phyloP scores from a whole-genome alignment of 345 rosid species.

The Aegle marmelos region DNA sequence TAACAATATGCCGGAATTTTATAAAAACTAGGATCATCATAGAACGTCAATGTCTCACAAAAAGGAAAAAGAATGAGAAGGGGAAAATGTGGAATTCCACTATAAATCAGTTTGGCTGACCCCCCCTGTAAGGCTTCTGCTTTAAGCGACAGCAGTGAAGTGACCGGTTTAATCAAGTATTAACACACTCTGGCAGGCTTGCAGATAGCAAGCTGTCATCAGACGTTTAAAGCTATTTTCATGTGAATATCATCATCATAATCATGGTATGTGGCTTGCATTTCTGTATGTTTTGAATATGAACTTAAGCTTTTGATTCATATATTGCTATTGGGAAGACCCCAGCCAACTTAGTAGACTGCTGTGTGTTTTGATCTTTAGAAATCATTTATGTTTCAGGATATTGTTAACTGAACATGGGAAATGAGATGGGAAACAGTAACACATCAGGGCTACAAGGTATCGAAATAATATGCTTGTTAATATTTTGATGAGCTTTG shows the following conservation, averaged over 20 bases:
- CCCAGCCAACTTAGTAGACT: conserved; percentile 12
- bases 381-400: conserved; percentile 42
- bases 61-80: not conserved
- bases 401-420: conserved; percentile 38
- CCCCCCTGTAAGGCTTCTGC: conserved; percentile 26
- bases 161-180: conserved; percentile 10
- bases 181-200: conserved; percentile 40
- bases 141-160: conserved; percentile 33
- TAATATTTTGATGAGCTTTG: not conserved
- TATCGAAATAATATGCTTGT: not conserved
- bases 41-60: conserved; percentile 17
- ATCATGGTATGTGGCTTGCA: conserved; percentile 34
- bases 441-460: conserved; percentile 52
- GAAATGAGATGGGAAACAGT: conserved; percentile 64
- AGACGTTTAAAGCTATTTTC: conserved; percentile 19
- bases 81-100: not conserved
- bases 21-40: conserved; percentile 21
- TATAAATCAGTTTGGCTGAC: conserved; percentile 26
- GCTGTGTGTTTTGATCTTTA: conserved; percentile 10
- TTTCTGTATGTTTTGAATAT: conserved; percentile 8
- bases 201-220: conserved; percentile 25
- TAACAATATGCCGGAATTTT: conserved; percentile 18
- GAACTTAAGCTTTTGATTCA: conserved; percentile 13
- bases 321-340: conserved; percentile 16
- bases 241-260: conserved; percentile 36